Evolutionary conservation across 352 stramenopile genomes (phyloP).

Genomic region (Pythium chondricola): DNA sequence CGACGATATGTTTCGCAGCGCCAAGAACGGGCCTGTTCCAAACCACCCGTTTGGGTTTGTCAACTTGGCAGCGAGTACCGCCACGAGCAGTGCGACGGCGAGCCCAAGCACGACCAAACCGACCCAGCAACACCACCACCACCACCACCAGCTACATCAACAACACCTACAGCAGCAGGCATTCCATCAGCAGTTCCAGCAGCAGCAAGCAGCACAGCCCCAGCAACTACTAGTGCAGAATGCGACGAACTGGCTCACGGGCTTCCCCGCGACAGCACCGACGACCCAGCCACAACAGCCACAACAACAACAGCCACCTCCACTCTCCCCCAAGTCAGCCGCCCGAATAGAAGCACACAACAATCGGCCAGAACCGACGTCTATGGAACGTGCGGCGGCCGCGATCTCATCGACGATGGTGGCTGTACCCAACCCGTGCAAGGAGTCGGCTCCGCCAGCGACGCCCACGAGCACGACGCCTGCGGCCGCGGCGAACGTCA

Average conservation of each 20-base stretch:
- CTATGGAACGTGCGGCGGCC: conserved; percentile 10
- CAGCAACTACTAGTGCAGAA: conserved; percentile 37
- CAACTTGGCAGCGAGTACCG: conserved; percentile 3
- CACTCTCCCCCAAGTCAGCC: conserved; percentile 7
- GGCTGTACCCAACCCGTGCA: conserved; percentile 25
- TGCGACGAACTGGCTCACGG: conserved; percentile 6
- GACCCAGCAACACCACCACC: conserved; percentile 3
- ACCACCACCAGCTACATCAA: conserved; percentile 18
- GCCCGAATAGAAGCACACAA: conserved; percentile 15
- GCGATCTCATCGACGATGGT: conserved; percentile 30
- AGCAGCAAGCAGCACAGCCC: conserved; percentile 13
- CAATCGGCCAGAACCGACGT: conserved; percentile 8
- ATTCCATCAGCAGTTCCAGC: conserved; percentile 9
- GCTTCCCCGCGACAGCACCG: conserved; percentile 16
- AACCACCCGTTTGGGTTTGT: conserved; percentile 7
- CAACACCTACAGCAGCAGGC: conserved; percentile 10
- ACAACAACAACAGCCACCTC: conserved; percentile 1
- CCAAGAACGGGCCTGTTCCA: too few relatives aligned
- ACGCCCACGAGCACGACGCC: conserved; percentile 5
- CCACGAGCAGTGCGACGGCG: not conserved
- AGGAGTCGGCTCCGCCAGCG: conserved; percentile 3
- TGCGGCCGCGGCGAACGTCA: not conserved
- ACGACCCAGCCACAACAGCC: conserved; percentile 14
- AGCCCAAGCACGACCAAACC: conserved; percentile 5
- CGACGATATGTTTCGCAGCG: conserved; percentile 8